Evolutionary conservation across 768 basidiomycete genomes (phyloP), one percentile per base, ranked within the genome.

Genomic region (Suillus bovinus): DNA sequence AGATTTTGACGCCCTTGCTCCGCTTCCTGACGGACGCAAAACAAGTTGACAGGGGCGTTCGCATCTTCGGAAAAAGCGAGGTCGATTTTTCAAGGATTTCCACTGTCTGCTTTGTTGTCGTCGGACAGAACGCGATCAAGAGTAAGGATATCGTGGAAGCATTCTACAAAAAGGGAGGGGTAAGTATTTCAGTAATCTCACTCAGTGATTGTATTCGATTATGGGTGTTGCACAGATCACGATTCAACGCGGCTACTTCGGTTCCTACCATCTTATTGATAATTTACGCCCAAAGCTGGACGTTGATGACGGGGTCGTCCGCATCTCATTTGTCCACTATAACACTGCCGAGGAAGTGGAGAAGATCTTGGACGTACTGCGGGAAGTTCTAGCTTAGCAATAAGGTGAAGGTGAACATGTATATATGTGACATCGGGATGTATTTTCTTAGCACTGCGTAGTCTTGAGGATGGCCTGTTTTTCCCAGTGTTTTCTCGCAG

Each of bases 281-380:
- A 74, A 75, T 33, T 74, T 89, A 14, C 71, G 70, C n/a, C 88
- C 89, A 16, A 84, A 83, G 64, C 61, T 89, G 52, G 84, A 89
- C 66, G 69, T 79, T 0, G 78, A 81, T 0, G 89, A 91, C 63
- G 89, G 85, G 0, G 86, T 90, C 3, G 87, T 91, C 24, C 82
- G 91, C 4, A 84, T 92, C 59, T 91, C 89, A 2, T 70, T 93
- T 31, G 89, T 91, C 29, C 91, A 93, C 68, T 91, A 92, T 68
- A 91, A 92, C 68, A 92, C 91, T 0, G 76, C 87, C 4, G 82
- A 85, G 62, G 89, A 93, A 67, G 89, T 90, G 1, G 72, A 84
- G 59, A 76, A 64, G 67, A 86, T 93, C 64, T 81, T 91, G 41
- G 74, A 74, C 0, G 74, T 86, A 42, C 70, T 90, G 60, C 80